These are phyloP conservation scores for Lanmaoa pseudosensibilis DNA, from an alignment of 768 basidiomycete species.

Conservation along the genomic window DNA sequence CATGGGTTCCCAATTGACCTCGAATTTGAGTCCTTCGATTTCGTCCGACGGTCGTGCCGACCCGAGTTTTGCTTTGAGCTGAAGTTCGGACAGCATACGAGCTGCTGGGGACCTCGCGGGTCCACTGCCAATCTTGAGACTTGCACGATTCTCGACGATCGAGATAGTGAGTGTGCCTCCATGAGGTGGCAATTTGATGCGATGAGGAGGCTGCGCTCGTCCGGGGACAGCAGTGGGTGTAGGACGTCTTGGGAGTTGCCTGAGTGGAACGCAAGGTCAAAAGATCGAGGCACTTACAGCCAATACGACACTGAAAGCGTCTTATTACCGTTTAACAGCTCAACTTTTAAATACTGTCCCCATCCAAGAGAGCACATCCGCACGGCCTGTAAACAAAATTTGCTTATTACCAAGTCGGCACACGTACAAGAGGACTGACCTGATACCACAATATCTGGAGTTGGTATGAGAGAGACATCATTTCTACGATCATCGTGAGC, in stretches of 20 bases:
- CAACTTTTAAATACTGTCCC: constrained; percentile 71
- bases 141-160: constrained; percentile 53
- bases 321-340: constrained; percentile 68
- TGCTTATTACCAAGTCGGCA: neutral
- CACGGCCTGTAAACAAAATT: constrained; percentile 47
- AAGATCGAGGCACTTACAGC: constrained; percentile 54
- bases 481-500: constrained; percentile 49
- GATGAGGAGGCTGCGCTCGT: constrained; percentile 30
- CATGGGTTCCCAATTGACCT: constrained; percentile 78
- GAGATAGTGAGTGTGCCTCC: constrained; percentile 78
- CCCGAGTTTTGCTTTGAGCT: constrained; percentile 62
- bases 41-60: constrained; percentile 63
- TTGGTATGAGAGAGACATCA: constrained; percentile 91
- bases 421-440: constrained; percentile 28
- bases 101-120: constrained; percentile 55
- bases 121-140: constrained; percentile 39
- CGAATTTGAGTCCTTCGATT: constrained; percentile 65
- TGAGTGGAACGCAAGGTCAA: neutral
- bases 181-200: constrained; percentile 50
- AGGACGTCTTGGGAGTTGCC: constrained; percentile 37
- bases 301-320: constrained; percentile 80
- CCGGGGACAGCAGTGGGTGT: constrained; percentile 31
- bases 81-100: constrained; percentile 59
- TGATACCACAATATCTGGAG: constrained; percentile 87
- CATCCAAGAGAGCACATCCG: constrained; percentile 85